phyloP scores from a whole-genome alignment of 2,329 filamentous ascomycete genomes.

The Ampelomyces quisqualis region DNA sequence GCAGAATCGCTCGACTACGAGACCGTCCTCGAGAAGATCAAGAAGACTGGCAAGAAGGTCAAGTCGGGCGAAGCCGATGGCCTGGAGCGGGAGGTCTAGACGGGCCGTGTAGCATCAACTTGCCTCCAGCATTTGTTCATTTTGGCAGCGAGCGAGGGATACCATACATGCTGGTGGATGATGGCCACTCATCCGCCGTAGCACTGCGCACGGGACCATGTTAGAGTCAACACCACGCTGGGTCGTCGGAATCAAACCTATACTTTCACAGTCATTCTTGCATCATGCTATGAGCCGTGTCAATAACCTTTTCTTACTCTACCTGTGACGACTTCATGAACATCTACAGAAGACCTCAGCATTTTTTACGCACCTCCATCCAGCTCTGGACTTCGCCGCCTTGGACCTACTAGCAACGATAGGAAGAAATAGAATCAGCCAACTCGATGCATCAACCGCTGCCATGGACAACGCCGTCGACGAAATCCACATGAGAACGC shows the following conservation, averaged over 20 bases:
- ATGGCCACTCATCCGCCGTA: conserved; percentile 7
- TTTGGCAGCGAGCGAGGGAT: conserved; percentile 23
- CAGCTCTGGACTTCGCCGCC: conserved; percentile 36
- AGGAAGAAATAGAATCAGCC: conserved; percentile 30
- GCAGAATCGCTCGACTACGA: conserved; percentile 71
- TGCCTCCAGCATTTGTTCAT: conserved; percentile 13
- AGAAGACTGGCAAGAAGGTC: conserved; percentile 93
- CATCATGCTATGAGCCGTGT: too few species aligned
- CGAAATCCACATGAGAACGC: too few species aligned
- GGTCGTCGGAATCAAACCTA: too few species aligned
- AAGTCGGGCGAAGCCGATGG: conserved; percentile 74
- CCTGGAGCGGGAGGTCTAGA: conserved; percentile 31
- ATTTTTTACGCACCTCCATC: conserved; percentile 38
- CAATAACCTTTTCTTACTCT: too few species aligned
- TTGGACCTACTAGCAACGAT: conserved; percentile 39
- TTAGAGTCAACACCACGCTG: too few species aligned
- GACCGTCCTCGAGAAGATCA: conserved; percentile 80
- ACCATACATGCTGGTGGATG: conserved; percentile 8
- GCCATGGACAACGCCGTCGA: conserved; percentile 38
- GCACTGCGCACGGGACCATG: conserved; percentile 3
- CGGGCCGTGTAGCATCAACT: background rate
- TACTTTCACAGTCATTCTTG: too few species aligned
- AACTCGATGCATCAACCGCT: conserved; percentile 22
- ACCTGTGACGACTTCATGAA: conserved; percentile 39
- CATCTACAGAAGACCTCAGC: conserved; percentile 37